These are phyloP conservation scores for Oryza longistaminata DNA, from an alignment of 176 grass and related monocot genomes.

Conservation along the genomic window DNA sequence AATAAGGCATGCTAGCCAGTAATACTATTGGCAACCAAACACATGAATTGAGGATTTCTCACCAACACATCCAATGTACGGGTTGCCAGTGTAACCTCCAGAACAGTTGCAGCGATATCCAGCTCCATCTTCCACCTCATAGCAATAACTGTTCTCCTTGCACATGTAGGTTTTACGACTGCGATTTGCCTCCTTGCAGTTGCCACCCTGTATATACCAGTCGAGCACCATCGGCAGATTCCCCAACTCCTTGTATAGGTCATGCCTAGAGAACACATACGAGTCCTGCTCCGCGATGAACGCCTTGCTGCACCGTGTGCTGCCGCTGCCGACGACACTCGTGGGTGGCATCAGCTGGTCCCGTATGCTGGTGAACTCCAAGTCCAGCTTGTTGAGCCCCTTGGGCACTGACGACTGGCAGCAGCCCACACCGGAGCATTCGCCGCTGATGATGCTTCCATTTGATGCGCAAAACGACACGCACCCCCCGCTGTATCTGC, in stretches of 20 bases:
- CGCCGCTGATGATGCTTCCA: constrained; percentile 19
- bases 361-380: constrained; percentile 34
- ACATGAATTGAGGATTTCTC: background rate
- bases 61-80: constrained; percentile 30
- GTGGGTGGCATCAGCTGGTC: background rate
- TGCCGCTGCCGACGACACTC: background rate
- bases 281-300: constrained; percentile 17
- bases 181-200: background rate
- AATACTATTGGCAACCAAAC: background rate
- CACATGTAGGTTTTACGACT: background rate
- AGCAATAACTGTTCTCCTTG: constrained; percentile 26
- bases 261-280: background rate
- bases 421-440: constrained; percentile 40
- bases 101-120: constrained; percentile 37
- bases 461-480: constrained; percentile 32
- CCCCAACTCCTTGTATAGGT: background rate
- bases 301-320: background rate
- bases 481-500: constrained; percentile 9
- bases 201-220: background rate
- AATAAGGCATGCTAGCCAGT: background rate
- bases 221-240: constrained; percentile 20
- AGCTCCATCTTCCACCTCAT: background rate
- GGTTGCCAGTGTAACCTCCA: constrained; percentile 5
- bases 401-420: constrained; percentile 35
- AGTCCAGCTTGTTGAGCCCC: background rate